These are phyloP conservation scores for Wickerhamomyces sp. DNA, from an alignment of 1,139 yeast genomes.

Conservation along the genomic window DNA sequence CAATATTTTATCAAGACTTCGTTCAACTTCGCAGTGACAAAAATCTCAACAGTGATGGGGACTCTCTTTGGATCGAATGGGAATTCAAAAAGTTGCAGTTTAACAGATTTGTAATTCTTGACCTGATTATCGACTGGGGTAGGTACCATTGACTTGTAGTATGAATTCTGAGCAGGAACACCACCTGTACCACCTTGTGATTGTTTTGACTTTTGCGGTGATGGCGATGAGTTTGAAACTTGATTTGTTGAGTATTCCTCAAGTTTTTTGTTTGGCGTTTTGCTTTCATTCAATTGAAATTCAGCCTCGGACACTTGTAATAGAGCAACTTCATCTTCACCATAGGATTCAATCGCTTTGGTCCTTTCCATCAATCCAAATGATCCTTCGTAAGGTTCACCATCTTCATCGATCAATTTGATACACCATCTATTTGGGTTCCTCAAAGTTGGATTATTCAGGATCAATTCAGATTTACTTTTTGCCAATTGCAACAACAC, in stretches of 20 bases:
- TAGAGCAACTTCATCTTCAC: conserved; percentile 63
- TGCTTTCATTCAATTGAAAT: conserved; percentile 29
- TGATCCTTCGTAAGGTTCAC: conserved; percentile 68
- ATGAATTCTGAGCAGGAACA: conserved; percentile 25
- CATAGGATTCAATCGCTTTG: conserved; percentile 49
- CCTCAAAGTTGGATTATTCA: conserved; percentile 11
- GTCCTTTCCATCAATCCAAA: conserved; percentile 65
- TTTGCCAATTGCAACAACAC: conserved; percentile 36
- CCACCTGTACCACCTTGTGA: no score
- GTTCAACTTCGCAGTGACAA: conserved; percentile 28
- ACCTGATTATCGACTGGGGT: conserved; percentile 17
- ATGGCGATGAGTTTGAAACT: conserved; percentile 9
- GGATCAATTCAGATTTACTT: conserved; percentile 12
- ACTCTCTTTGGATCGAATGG: conserved; percentile 26
- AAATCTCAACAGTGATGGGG: conserved; percentile 25
- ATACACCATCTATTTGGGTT: conserved; percentile 64
- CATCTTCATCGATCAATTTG: conserved; percentile 75
- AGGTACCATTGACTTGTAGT: conserved; percentile 30
- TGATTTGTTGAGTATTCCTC: conserved; percentile 22
- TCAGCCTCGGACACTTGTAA: conserved; percentile 38
- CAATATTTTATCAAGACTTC: conserved; percentile 30
- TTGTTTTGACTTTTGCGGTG: neutral
- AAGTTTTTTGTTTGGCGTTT: conserved; percentile 47
- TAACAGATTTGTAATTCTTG: conserved; percentile 23
- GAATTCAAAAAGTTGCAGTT: conserved; percentile 27